These are phyloP conservation scores for Eutypella sp. DNA, from an alignment of 2,329 filamentous ascomycete species.

Conservation along the genomic window DNA sequence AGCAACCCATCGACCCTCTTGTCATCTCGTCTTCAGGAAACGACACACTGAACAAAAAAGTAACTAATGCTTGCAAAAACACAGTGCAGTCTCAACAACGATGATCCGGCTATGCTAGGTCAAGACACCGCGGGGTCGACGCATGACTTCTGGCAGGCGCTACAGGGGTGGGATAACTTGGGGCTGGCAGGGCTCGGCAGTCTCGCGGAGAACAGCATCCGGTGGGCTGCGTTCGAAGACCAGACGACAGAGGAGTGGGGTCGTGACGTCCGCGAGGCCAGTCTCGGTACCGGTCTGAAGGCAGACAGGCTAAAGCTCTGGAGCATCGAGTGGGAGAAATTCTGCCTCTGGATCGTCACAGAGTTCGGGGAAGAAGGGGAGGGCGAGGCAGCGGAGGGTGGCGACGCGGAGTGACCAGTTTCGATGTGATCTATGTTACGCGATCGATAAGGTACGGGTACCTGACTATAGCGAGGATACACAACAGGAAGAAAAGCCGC, in stretches of 20 bases:
- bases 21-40: too few species aligned
- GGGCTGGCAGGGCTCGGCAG: constrained; percentile 81
- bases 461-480: too few species aligned
- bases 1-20: too few species aligned
- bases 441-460: too few species aligned
- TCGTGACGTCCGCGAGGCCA: constrained; percentile 67
- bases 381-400: not conserved
- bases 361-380: constrained; percentile 53
- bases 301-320: constrained; percentile 72
- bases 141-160: constrained; percentile 89
- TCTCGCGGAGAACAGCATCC: constrained; percentile 86
- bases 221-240: constrained; percentile 87
- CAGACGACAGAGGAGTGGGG: constrained; percentile 66
- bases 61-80: not conserved
- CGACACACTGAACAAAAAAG: not conserved
- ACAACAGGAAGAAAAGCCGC: too few species aligned
- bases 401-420: too few species aligned
- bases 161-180: constrained; percentile 89
- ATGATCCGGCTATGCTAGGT: constrained; percentile 84
- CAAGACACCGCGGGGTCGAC: constrained; percentile 78
- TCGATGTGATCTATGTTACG: too few species aligned
- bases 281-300: constrained; percentile 65
- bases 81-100: constrained; percentile 74
- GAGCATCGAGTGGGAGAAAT: constrained; percentile 79
- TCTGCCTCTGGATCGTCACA: constrained; percentile 83